A percentile compares a stretch with the other conserved stretches of the same genome.
Conservation (phyloP, 352 stramenopile genomes). For the Pythium pectinolyticum region DNA sequence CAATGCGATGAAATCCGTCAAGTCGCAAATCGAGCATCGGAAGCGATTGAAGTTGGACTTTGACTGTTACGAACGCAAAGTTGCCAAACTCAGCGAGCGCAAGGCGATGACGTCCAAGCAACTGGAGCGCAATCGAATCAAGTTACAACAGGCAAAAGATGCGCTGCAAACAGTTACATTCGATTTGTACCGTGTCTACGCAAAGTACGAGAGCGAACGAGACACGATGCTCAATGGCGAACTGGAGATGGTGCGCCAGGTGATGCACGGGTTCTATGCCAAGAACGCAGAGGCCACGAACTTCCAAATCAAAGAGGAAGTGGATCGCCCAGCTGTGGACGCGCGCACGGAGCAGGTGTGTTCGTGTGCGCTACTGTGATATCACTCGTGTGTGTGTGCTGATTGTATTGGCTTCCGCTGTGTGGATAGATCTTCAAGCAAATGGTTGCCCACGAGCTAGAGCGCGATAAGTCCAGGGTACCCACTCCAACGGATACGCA, state of each 20-base stretch:
- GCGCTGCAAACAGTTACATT: conserved; percentile 54
- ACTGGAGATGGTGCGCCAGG: conserved; percentile 77
- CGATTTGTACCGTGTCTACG: conserved; percentile 72
- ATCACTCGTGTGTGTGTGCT: not conserved
- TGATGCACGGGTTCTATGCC: conserved; percentile 78
- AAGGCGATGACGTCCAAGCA: conserved; percentile 27
- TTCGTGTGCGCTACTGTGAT: not conserved
- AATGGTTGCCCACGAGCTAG: conserved; percentile 58
- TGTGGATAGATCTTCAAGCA: conserved; percentile 43
- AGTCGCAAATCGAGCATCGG: conserved; percentile 67
- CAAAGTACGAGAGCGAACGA: conserved; percentile 76
- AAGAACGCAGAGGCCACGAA: conserved; percentile 72
- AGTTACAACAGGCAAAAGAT: conserved; percentile 44
- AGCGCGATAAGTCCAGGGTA: conserved; percentile 29
- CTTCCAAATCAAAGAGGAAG: conserved; percentile 58
- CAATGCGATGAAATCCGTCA: conserved; percentile 73
- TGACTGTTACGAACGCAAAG: conserved; percentile 64
- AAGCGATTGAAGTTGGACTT: conserved; percentile 73
- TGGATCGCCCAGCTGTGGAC: conserved; percentile 51
- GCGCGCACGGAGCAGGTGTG: conserved; percentile 44
- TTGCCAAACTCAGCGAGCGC: conserved; percentile 35
- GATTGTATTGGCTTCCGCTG: not conserved
- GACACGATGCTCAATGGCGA: conserved; percentile 79
- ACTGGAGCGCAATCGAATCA: conserved; percentile 61
- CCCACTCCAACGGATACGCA: too few species aligned